Conservation (phyloP, 2,329 filamentous ascomycete species). For the Aureobasidium mangrovei region DNA sequence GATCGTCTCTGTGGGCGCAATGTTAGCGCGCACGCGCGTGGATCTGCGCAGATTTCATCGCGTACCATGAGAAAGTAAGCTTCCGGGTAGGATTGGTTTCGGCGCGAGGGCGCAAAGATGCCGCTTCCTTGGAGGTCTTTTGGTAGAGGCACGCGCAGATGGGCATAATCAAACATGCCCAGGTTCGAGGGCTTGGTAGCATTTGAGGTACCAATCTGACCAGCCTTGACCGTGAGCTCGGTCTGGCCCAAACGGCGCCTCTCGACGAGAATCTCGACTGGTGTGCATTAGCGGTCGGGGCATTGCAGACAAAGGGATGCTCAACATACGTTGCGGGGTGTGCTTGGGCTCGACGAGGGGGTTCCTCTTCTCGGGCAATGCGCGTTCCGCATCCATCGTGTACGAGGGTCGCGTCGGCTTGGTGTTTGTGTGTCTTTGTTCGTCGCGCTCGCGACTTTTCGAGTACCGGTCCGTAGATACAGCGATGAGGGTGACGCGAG, state of each 20-base stretch:
- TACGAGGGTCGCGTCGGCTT: background rate
- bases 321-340: constrained; percentile 52
- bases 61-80: constrained; percentile 89
- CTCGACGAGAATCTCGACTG: constrained; percentile 55
- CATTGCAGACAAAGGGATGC: background rate
- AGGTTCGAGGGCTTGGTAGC: constrained; percentile 65
- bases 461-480: too few relatives aligned
- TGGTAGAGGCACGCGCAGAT: constrained; percentile 83
- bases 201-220: constrained; percentile 59
- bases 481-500: too few relatives aligned
- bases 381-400: constrained; percentile 19
- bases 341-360: constrained; percentile 54
- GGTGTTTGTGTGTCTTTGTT: background rate
- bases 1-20: constrained; percentile 55
- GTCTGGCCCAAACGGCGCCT: constrained; percentile 89
- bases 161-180: constrained; percentile 89
- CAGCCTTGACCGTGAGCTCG: constrained; percentile 74
- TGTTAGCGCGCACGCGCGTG: background rate
- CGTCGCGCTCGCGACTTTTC: background rate
- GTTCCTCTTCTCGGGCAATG: constrained; percentile 55
- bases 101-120: constrained; percentile 70
- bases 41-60: background rate
- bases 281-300: background rate
- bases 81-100: constrained; percentile 55
- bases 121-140: constrained; percentile 81